Evolutionary conservation across 139 green algal species (phyloP).

Genomic region (Chloropicon primus): DNA sequence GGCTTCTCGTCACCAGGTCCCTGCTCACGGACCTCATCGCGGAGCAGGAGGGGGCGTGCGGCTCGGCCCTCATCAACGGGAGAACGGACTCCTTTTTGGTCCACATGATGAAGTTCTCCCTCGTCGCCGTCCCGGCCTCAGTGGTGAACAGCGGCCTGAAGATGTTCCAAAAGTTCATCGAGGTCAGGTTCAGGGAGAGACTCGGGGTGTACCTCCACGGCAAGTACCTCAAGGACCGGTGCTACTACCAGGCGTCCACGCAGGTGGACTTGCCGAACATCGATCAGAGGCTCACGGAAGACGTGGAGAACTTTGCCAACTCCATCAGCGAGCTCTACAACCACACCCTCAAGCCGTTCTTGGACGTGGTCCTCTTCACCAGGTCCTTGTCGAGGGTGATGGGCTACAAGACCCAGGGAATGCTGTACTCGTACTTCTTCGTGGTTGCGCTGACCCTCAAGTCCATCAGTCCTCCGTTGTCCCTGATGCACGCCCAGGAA

Average conservation of each 20-base stretch:
- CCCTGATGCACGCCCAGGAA: constrained; percentile 69
- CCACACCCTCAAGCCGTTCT: constrained; percentile 86
- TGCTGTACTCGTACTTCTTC: constrained; percentile 31
- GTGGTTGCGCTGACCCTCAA: constrained; percentile 40
- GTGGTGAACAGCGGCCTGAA: constrained; percentile 81
- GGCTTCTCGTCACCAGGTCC: constrained; percentile 59
- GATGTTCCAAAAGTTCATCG: constrained; percentile 82
- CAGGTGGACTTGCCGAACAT: constrained; percentile 75
- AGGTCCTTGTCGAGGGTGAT: constrained; percentile 59
- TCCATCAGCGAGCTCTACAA: constrained; percentile 73
- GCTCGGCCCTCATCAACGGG: constrained; percentile 5
- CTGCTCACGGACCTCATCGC: constrained; percentile 66
- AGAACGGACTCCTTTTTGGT: constrained; percentile 1
- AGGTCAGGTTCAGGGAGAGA: constrained; percentile 38
- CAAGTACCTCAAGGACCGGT: constrained; percentile 68
- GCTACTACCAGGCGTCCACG: constrained; percentile 79
- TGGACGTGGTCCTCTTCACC: constrained; percentile 92
- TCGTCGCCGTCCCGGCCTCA: constrained; percentile 57
- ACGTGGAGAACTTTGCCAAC: constrained; percentile 85
- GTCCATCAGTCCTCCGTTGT: constrained; percentile 62
- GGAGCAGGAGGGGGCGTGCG: not conserved
- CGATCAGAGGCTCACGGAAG: constrained; percentile 87
- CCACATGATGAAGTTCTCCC: constrained; percentile 40
- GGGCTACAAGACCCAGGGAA: constrained; percentile 62
- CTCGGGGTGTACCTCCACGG: constrained; percentile 66